A percentile compares a stretch with the other conserved stretches of the same genome.
Evolutionary conservation across 768 basidiomycete genomes (phyloP).

Genomic region (Imleria badia): DNA sequence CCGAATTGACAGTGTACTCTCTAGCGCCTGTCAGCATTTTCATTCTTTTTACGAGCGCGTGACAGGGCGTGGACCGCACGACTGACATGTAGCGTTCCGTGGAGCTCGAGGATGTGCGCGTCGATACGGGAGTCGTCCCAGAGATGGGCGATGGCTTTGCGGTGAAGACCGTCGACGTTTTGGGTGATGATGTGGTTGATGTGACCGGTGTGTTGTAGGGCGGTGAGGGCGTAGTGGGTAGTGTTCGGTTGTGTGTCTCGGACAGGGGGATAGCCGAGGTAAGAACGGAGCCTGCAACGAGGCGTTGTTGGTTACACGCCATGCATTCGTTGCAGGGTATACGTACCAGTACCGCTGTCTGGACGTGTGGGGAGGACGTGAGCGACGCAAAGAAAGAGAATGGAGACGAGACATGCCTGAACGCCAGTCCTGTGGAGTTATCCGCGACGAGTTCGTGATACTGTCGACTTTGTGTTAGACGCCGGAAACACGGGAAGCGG

Average conservation of each 20-base stretch:
- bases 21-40: slow-evolving; percentile 26
- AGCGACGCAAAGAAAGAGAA: background rate
- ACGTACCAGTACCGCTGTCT: slow-evolving; percentile 85
- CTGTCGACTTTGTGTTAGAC: slow-evolving; percentile 31
- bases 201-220: slow-evolving; percentile 68
- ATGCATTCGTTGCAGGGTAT: background rate
- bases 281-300: slow-evolving; percentile 58
- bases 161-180: slow-evolving; percentile 94
- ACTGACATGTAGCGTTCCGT: slow-evolving; percentile 82
- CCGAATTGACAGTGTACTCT: slow-evolving; percentile 76
- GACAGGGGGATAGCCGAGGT: slow-evolving; percentile 84
- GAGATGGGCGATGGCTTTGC: slow-evolving; percentile 62
- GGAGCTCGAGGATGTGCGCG: slow-evolving; percentile 71
- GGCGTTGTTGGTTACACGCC: too few relatives aligned
- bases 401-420: slow-evolving; percentile 50
- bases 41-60: background rate
- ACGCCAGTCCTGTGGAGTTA: slow-evolving; percentile 63
- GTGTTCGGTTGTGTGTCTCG: slow-evolving; percentile 83
- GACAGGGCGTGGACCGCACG: background rate
- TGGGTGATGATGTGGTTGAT: slow-evolving; percentile 73
- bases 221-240: slow-evolving; percentile 84
- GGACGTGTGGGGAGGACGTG: slow-evolving; percentile 1
- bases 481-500: background rate
- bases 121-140: slow-evolving; percentile 37
- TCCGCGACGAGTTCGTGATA: slow-evolving; percentile 83